Percentiles rank a stretch among this genome's conserved stretches.
phyloP scores from a whole-genome alignment of 2,329 filamentous ascomycete genomes.

The Botrytis deweyae region DNA sequence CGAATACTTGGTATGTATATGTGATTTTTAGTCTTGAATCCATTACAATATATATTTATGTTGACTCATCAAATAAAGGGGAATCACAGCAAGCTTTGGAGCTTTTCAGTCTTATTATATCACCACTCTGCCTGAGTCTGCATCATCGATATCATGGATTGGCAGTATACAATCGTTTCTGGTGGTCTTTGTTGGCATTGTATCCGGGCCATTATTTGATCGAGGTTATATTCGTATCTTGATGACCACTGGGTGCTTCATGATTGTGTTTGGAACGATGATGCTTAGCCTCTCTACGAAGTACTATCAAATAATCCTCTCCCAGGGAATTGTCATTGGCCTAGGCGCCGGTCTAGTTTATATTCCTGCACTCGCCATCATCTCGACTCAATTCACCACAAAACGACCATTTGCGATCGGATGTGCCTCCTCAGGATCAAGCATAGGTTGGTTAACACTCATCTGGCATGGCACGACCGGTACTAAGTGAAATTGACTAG shows the following conservation, averaged over 20 bases:
- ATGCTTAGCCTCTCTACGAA: conserved; percentile 40
- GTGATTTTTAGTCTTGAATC: neutral
- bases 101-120: conserved; percentile 58
- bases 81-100: conserved; percentile 48
- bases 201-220: conserved; percentile 62
- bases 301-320: conserved; percentile 55
- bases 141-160: conserved; percentile 59
- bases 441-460: conserved; percentile 40
- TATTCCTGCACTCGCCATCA: conserved; percentile 35
- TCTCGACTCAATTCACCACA: conserved; percentile 47
- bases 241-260: conserved; percentile 35
- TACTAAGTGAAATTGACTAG: neutral
- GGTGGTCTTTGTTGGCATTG: conserved; percentile 50
- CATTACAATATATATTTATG: neutral
- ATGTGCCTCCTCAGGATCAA: conserved; percentile 43
- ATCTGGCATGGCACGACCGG: neutral
- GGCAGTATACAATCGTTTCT: conserved; percentile 53
- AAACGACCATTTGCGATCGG: conserved; percentile 47
- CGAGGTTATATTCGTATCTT: conserved; percentile 41
- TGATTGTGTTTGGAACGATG: conserved; percentile 49
- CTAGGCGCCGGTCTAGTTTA: conserved; percentile 3
- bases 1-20: conserved; percentile 19
- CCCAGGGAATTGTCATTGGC: conserved; percentile 51
- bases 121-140: conserved; percentile 48
- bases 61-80: conserved; percentile 27